These are phyloP conservation scores for Rhizomucor pusillus DNA, from an alignment of 371 early-diverging fungal species.

Conservation along the genomic window DNA sequence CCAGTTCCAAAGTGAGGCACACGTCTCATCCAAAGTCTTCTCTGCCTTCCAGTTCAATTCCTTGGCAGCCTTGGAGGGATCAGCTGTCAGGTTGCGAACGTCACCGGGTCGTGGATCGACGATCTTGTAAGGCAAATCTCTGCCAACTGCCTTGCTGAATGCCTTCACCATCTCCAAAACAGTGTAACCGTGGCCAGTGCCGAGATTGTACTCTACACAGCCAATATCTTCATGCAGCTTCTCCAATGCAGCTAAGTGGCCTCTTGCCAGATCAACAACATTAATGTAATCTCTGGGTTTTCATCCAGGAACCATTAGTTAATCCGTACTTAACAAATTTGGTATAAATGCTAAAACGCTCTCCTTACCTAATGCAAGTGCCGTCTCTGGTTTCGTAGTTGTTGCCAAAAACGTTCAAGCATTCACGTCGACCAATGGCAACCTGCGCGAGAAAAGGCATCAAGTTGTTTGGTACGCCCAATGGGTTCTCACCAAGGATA, in stretches of 20 bases:
- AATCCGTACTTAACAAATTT: too few relatives aligned
- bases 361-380: conserved; percentile 71
- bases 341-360: too few relatives aligned
- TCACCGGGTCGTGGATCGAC: conserved; percentile 81
- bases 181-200: conserved; percentile 82
- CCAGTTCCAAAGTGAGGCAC: conserved; percentile 85
- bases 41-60: conserved; percentile 78
- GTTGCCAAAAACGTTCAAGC: conserved; percentile 76
- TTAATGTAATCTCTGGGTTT: conserved; percentile 83
- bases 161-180: conserved; percentile 86
- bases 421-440: conserved; percentile 70
- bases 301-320: not conserved
- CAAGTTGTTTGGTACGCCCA: conserved; percentile 81
- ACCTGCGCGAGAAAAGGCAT: conserved; percentile 88
- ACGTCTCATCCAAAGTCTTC: conserved; percentile 68
- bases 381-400: conserved; percentile 90
- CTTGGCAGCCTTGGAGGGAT: conserved; percentile 65
- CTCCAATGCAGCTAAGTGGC: conserved; percentile 82
- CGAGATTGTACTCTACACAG: conserved; percentile 81
- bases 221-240: conserved; percentile 55
- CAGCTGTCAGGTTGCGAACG: conserved; percentile 78
- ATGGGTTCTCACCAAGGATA: conserved; percentile 84
- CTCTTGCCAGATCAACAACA: conserved; percentile 83
- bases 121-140: conserved; percentile 62
- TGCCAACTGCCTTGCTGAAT: conserved; percentile 70